phyloP scores from a whole-genome alignment of 257 asterid species.

The Oldenlandia corymbosa region DNA sequence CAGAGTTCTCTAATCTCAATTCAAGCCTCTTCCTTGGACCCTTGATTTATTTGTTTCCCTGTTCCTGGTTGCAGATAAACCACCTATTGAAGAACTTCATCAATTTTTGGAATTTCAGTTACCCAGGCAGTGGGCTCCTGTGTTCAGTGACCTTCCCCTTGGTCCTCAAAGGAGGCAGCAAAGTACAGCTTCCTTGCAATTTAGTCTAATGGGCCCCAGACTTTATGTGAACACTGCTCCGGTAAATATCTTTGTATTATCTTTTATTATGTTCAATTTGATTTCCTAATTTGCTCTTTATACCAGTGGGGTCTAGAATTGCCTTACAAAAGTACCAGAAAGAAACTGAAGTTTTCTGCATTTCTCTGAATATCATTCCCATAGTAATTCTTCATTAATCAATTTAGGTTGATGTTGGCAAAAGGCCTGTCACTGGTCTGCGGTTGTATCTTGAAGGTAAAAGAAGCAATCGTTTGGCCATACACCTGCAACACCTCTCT shows the following conservation, averaged over 20 bases:
- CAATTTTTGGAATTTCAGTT: slow-evolving; percentile 97
- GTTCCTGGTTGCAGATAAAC: slow-evolving; percentile 65
- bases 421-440: slow-evolving; percentile 90
- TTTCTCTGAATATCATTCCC: not conserved
- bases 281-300: not conserved
- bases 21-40: not conserved
- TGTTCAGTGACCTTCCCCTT: slow-evolving; percentile 88
- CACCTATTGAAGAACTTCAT: slow-evolving; percentile 97
- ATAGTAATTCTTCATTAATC: not conserved
- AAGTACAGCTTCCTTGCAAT: slow-evolving; percentile 71
- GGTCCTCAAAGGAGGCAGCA: slow-evolving; percentile 90
- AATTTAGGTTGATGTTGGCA: slow-evolving; percentile 88
- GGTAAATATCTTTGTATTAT: slow-evolving; percentile 36
- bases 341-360: not conserved
- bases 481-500: slow-evolving; percentile 91
- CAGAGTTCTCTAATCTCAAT: not conserved
- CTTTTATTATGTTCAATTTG: not conserved
- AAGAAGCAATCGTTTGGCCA: slow-evolving; percentile 88
- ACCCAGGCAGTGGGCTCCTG: slow-evolving; percentile 99
- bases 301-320: not conserved
- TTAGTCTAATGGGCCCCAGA: slow-evolving; percentile 92
- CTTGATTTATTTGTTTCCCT: slow-evolving; percentile 5
- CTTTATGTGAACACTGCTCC: slow-evolving; percentile 65
- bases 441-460: slow-evolving; percentile 89
- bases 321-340: not conserved